These are phyloP conservation scores for Jaenimonas drosophilae DNA, from an alignment of 208 protist species.

Conservation along the genomic window DNA sequence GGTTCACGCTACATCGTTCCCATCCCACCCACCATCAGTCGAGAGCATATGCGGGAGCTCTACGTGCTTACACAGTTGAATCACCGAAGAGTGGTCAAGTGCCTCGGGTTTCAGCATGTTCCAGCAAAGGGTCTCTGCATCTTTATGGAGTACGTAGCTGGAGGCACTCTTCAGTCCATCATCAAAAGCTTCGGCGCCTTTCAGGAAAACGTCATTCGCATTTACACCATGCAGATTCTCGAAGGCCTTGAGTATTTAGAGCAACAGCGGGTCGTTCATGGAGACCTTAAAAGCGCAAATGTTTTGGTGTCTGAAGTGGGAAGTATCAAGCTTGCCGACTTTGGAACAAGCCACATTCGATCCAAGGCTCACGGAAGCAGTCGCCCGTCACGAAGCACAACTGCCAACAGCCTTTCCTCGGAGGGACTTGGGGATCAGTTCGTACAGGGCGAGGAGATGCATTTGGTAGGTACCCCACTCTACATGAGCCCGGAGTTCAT, in stretches of 20 bases:
- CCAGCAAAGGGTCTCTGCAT: conserved; percentile 44
- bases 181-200: conserved; percentile 77
- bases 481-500: conserved; percentile 86
- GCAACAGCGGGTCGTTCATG: conserved; percentile 55
- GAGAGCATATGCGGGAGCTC: conserved; percentile 60
- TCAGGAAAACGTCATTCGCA: conserved; percentile 72
- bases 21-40: too few relatives aligned
- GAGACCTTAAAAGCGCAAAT: conserved; percentile 85
- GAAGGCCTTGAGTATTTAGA: conserved; percentile 79
- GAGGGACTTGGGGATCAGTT: too few relatives aligned
- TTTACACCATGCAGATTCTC: conserved; percentile 81
- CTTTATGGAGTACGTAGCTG: conserved; percentile 87
- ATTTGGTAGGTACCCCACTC: conserved; percentile 62
- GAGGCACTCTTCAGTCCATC: conserved; percentile 74
- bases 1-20: too few relatives aligned
- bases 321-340: conserved; percentile 87
- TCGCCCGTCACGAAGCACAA: conserved; percentile 22
- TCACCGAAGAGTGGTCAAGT: conserved; percentile 76
- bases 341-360: conserved; percentile 66
- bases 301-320: conserved; percentile 70
- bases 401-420: conserved; percentile 1
- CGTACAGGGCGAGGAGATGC: neutral
- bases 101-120: conserved; percentile 62
- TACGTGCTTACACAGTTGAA: conserved; percentile 58
- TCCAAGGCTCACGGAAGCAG: conserved; percentile 11